Conservation (phyloP, 2,329 filamentous ascomycete genomes). For the Fusarium secorum region DNA sequence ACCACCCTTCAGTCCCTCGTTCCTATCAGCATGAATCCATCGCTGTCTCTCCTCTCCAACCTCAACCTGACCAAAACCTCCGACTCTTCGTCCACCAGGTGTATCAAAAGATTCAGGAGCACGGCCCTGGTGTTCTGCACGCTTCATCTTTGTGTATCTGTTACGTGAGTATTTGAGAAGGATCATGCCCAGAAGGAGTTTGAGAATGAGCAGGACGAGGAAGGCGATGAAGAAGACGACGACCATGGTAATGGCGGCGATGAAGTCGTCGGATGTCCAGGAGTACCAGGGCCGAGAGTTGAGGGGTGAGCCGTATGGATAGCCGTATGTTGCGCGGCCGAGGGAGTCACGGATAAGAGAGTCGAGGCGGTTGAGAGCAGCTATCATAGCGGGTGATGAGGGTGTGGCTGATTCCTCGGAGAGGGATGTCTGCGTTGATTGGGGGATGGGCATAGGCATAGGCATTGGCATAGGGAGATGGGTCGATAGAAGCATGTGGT, state of each 20-base stretch:
- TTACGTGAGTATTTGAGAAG: conserved; percentile 81
- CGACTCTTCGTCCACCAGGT: conserved; percentile 73
- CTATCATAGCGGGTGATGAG: conserved; percentile 77
- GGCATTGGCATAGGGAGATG: conserved; percentile 82
- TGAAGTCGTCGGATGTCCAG: conserved; percentile 75
- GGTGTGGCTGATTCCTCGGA: conserved; percentile 68
- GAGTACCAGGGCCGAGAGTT: conserved; percentile 56
- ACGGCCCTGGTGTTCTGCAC: conserved; percentile 63
- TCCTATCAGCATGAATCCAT: conserved; percentile 88
- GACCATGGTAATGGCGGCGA: conserved; percentile 81
- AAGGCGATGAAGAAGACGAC: conserved; percentile 87
- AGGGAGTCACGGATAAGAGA: conserved; percentile 77
- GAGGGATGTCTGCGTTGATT: conserved; percentile 71
- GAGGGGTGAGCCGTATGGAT: conserved; percentile 53
- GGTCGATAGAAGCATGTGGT: conserved; percentile 95
- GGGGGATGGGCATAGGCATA: conserved; percentile 70
- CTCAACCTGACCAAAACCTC: conserved; percentile 86
- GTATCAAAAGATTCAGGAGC: conserved; percentile 67
- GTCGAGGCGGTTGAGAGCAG: conserved; percentile 81
- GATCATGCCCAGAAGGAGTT: conserved; percentile 87
- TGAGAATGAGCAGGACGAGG: conserved; percentile 82
- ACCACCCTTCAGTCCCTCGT: conserved; percentile 69
- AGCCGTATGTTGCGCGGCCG: conserved; percentile 74
- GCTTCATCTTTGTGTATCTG: conserved; percentile 83
- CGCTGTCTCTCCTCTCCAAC: conserved; percentile 85